These are phyloP conservation scores for Geum urbanum DNA, from an alignment of 306 rosid genomes.

Conservation along the genomic window DNA sequence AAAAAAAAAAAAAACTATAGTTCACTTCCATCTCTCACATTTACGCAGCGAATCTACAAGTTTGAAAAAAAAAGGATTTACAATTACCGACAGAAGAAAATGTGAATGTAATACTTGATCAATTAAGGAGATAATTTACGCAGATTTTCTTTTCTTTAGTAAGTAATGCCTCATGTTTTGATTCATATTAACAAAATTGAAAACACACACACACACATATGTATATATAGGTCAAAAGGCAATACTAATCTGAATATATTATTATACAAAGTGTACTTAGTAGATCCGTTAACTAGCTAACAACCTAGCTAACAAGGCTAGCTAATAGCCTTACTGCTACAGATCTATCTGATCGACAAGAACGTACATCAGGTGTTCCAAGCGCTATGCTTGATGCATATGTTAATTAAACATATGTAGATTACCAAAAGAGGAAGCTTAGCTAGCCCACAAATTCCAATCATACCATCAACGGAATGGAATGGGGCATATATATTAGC, in stretches of 20 bases:
- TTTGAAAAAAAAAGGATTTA: no score
- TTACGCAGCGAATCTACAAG: no score
- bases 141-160: not conserved
- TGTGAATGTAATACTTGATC: no score
- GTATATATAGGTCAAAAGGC: no score
- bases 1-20: no score
- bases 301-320: not conserved
- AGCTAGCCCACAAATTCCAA: not conserved
- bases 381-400: not conserved
- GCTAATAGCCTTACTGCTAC: not conserved
- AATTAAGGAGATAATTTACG: no score
- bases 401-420: not conserved
- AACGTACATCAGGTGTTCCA: not conserved
- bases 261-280: no score
- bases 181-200: not conserved
- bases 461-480: slow-evolving; percentile 1
- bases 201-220: no score
- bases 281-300: not conserved
- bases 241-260: no score
- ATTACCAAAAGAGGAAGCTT: slow-evolving; percentile 6
- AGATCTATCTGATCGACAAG: not conserved
- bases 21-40: no score
- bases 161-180: not conserved
- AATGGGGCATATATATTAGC: not conserved
- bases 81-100: no score